A percentile compares a stretch with the other conserved stretches of the same genome.
Evolutionary conservation across 495 filamentous ascomycete species (phyloP).

Genomic region (Penicillium bialowiezense): DNA sequence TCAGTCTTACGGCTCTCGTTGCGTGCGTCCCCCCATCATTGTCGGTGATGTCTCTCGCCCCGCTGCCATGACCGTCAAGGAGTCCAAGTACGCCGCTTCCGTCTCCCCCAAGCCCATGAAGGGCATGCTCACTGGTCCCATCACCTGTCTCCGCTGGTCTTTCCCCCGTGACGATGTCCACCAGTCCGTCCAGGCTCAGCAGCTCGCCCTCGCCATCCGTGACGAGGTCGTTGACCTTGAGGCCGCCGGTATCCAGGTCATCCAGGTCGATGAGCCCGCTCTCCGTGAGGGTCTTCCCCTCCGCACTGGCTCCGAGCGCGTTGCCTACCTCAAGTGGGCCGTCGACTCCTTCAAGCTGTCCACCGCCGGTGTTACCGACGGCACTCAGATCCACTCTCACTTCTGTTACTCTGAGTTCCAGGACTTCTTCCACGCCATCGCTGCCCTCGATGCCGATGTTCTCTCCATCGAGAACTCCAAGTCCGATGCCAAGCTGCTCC

Average conservation of each 20-base stretch:
- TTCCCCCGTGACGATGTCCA: constrained; percentile 99
- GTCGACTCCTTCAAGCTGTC: constrained; percentile 95
- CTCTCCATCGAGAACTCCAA: constrained; percentile 99
- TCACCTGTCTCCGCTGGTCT: constrained; percentile 98
- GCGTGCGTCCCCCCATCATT: constrained; percentile 95
- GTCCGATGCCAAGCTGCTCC: constrained; percentile 97
- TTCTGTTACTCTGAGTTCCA: constrained; percentile 99
- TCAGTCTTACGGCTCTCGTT: constrained; percentile 95
- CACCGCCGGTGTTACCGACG: constrained; percentile 84
- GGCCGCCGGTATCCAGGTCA: constrained; percentile 91
- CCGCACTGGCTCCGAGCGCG: constrained; percentile 84
- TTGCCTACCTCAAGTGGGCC: constrained; percentile 93
- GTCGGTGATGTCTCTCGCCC: constrained; percentile 98
- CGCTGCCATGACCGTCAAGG: constrained; percentile 97
- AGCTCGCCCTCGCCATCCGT: constrained; percentile 95
- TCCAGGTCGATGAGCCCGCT: constrained; percentile 98
- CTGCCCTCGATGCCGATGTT: constrained; percentile 95
- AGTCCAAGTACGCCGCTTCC: constrained; percentile 96
- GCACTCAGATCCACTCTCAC: constrained; percentile 98
- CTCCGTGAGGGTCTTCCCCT: constrained; percentile 99
- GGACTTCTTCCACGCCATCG: constrained; percentile 99
- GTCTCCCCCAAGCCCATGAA: constrained; percentile 99
- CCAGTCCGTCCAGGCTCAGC: constrained; percentile 97
- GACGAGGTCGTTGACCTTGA: constrained; percentile 98
- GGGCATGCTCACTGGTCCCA: constrained; percentile 99